phyloP scores from a whole-genome alignment of 768 basidiomycete genomes.

The Paxillus involutus region DNA sequence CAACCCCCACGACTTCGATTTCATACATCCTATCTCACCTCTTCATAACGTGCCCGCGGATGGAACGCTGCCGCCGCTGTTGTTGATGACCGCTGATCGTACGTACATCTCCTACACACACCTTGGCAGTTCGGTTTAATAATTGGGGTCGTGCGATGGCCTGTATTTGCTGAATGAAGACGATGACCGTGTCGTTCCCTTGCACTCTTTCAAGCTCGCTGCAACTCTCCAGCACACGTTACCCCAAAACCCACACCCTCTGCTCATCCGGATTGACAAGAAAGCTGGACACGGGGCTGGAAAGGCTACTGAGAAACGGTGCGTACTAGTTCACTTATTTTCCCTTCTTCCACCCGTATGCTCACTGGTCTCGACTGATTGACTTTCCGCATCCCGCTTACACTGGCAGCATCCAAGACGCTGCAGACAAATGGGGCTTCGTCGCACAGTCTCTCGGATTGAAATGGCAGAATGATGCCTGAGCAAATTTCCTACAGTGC shows the following conservation, averaged over 20 bases:
- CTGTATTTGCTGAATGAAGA: slow-evolving; percentile 38
- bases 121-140: background rate
- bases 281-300: slow-evolving; percentile 83
- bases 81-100: slow-evolving; percentile 86
- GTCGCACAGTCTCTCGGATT: slow-evolving; percentile 65
- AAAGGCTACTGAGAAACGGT: slow-evolving; percentile 73
- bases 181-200: slow-evolving; percentile 84
- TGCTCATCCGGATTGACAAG: slow-evolving; percentile 75
- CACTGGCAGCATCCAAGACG: slow-evolving; percentile 63
- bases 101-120: slow-evolving; percentile 27
- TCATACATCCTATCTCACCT: slow-evolving; percentile 77
- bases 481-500: slow-evolving; percentile 2
- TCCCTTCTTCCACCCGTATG: background rate
- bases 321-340: slow-evolving; percentile 1
- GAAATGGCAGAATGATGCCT: slow-evolving; percentile 29
- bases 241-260: slow-evolving; percentile 67
- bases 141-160: background rate
- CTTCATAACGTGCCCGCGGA: slow-evolving; percentile 72
- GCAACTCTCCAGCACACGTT: slow-evolving; percentile 72
- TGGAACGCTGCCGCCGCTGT: slow-evolving; percentile 61
- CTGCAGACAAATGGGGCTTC: slow-evolving; percentile 77
- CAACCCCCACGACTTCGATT: slow-evolving; percentile 78
- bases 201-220: slow-evolving; percentile 83
- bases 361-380: slow-evolving; percentile 2
- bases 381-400: slow-evolving; percentile 6